Evolutionary conservation across 1,284 basidiomycete species (phyloP).

Genomic region (Cryptococcus sp.): DNA sequence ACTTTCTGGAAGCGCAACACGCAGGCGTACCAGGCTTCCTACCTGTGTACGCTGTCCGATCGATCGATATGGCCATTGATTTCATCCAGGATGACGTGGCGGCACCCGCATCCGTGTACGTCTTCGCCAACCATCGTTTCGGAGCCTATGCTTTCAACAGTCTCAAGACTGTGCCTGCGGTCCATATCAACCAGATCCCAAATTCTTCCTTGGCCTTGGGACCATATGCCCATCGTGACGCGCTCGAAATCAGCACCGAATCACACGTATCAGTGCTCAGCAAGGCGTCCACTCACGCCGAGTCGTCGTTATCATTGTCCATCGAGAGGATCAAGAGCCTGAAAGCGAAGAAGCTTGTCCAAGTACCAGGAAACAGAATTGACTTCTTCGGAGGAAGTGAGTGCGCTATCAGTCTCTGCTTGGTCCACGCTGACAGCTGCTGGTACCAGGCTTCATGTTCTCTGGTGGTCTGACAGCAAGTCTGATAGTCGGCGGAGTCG

Average conservation of each 20-base stretch:
- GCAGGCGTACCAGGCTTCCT: not conserved
- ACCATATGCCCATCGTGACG: not conserved
- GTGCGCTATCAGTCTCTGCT: not conserved
- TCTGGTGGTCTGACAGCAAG: not conserved
- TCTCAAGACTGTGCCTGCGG: not conserved
- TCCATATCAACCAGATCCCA: not conserved
- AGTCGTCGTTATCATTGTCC: not conserved
- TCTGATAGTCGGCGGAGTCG: not conserved
- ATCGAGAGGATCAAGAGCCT: not conserved
- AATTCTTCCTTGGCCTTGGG: not conserved
- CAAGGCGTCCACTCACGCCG: not conserved
- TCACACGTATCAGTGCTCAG: not conserved
- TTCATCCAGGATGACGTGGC: not conserved
- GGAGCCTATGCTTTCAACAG: not conserved
- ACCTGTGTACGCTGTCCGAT: not conserved
- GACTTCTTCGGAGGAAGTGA: constrained; percentile 1
- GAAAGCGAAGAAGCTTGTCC: not conserved
- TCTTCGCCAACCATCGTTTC: not conserved
- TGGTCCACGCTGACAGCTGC: not conserved
- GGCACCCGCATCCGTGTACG: not conserved
- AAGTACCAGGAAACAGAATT: not conserved
- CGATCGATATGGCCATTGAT: constrained; percentile 1
- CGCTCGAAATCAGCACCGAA: not conserved
- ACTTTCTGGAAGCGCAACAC: not conserved
- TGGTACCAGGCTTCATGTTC: constrained; percentile 1